A percentile compares a stretch with the other conserved stretches of the same genome.
Conservation (phyloP, 345 rosid species). For the Ailanthus altissimus region DNA sequence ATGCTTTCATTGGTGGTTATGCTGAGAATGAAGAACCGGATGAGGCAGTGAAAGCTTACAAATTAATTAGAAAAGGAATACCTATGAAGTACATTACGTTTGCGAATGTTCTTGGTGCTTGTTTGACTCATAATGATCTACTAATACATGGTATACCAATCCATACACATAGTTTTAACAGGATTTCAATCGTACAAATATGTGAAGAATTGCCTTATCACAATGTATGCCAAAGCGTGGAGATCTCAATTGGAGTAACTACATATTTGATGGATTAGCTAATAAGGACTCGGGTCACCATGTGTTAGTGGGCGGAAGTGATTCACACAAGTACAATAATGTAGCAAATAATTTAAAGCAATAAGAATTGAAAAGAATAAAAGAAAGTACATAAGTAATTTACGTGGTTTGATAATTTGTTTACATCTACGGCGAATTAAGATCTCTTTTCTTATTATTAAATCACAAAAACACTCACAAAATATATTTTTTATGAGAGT, state of each 20-base stretch:
- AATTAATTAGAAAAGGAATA: conserved; percentile 53
- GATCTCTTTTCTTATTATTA: no score
- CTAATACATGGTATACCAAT: conserved; percentile 56
- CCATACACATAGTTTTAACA: conserved; percentile 48
- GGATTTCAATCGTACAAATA: conserved; percentile 62
- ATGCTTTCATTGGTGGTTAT: conserved; percentile 79
- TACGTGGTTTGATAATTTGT: no score
- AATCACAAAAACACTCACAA: no score
- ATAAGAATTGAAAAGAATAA: no score
- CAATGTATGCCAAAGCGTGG: conserved; percentile 85
- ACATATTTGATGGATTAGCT: conserved; percentile 49
- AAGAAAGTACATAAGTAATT: no score
- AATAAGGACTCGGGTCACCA: conserved; percentile 47
- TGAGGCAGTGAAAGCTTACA: conserved; percentile 53
- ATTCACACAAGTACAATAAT: no score
- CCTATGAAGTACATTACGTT: conserved; percentile 62
- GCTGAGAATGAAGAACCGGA: conserved; percentile 55
- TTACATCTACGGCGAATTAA: no score
- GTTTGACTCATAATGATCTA: conserved; percentile 45
- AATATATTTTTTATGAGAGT: no score
- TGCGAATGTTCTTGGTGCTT: conserved; percentile 71
- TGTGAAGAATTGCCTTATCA: conserved; percentile 73
- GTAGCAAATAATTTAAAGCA: no score
- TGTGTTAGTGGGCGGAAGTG: no score
- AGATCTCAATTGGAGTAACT: conserved; percentile 56